Base-by-base conservation (phyloP, 768 basidiomycete species). In the Pleurotus eryngii region DNA sequence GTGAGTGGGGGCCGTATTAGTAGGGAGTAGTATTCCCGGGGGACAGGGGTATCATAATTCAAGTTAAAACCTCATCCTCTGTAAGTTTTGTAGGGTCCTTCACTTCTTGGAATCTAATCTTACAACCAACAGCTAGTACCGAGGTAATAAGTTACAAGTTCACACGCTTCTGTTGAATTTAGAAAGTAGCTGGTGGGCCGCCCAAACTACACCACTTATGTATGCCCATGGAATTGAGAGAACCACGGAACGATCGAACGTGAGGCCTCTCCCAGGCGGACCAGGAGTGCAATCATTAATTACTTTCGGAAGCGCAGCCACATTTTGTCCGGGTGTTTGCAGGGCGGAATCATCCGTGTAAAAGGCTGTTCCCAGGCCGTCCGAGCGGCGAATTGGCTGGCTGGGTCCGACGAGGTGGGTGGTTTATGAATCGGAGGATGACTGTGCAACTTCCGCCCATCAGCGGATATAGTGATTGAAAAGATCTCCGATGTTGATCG, bases 181-280 rank as follows among this genome's bases (percentile, higher is more conserved):
- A 20, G 9, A 48, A 15, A 48, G n/a, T n/a, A n/a, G n/a, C 6
- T 5, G 5, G 24, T 5, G 24, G 24, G 4, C 24, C 24, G 24
- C 5, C 6, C 14, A 26, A 24, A 48, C 2, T 48, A 22, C 46
- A 48, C 18, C 39, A 17, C n/a, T 38, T 54, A 39, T n/a, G 22
- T 54, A 40, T 38, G n/a, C n/a, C 12, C 51, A 54, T 54, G 51
- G 51, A 54, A 54, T 12, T n/a, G n/a, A n/a, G 51, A 54, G 22
- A 39, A 54, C 51, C 51, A 54, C 5, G 39, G 51, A 42, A 54
- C 27, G 26, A n/a, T 54, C 51, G 26, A 54, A 54, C 20, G 39
- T 54, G 38, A 22, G 5, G 39, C 35, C 51, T 12, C n/a, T 20
- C 4, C 22, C 51, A 35, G 30, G 30, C 22, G 51, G 39, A 22